These are phyloP conservation scores for Sanghuangporus weigelae DNA, from an alignment of 1,284 basidiomycete genomes.

Conservation along the genomic window DNA sequence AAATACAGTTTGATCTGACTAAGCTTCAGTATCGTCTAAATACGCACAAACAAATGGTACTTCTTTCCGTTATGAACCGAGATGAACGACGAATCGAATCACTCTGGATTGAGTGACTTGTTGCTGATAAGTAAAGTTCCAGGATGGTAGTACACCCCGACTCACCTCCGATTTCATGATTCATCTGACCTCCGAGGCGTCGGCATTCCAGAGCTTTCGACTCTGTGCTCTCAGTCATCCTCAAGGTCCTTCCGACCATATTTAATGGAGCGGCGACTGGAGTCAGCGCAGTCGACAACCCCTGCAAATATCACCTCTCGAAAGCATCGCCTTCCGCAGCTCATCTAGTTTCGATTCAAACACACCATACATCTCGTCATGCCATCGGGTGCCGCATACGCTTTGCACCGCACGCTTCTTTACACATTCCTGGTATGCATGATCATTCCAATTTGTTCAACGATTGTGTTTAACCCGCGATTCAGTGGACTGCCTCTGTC, in stretches of 20 bases:
- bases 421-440: slow-evolving; percentile 9
- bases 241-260: neutral
- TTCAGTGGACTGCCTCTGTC: slow-evolving; percentile 10
- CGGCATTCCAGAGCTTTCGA: neutral
- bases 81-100: neutral
- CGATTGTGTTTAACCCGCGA: neutral
- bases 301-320: neutral
- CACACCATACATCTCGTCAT: neutral
- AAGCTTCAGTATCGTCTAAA: too few relatives aligned
- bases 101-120: neutral
- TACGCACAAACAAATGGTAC: too few relatives aligned
- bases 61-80: too few relatives aligned
- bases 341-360: neutral
- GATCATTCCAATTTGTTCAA: too few relatives aligned
- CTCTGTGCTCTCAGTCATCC: neutral
- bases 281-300: neutral
- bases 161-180: neutral
- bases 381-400: neutral
- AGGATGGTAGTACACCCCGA: neutral
- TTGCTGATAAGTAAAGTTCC: neutral
- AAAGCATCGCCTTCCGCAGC: neutral
- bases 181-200: neutral
- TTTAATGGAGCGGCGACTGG: neutral
- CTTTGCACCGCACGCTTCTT: neutral
- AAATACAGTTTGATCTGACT: too few relatives aligned